Percentiles rank a stretch among this genome's conserved stretches.
Conservation (phyloP, 768 basidiomycete species). For the Kwoniella newhampshirensis region DNA sequence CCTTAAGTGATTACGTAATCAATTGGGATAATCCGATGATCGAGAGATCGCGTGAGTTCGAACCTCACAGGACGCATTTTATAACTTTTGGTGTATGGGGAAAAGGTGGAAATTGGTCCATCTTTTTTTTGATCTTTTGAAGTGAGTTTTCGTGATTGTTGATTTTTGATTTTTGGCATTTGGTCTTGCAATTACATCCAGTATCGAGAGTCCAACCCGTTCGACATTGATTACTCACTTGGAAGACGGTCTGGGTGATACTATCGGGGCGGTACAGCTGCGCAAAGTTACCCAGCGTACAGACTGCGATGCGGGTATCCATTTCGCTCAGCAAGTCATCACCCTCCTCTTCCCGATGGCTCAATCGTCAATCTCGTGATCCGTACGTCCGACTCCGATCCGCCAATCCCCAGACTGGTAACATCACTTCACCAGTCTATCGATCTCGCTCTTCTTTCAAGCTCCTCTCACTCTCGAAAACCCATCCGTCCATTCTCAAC, state of each 20-base stretch:
- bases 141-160: too few relatives aligned
- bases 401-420: not conserved
- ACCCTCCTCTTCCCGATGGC: slow-evolving; percentile 50
- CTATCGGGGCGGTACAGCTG: too few relatives aligned
- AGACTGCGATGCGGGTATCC: slow-evolving; percentile 3
- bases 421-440: slow-evolving; percentile 54
- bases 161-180: too few relatives aligned
- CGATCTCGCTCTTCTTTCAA: slow-evolving; percentile 91
- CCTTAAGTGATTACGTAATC: slow-evolving; percentile 20
- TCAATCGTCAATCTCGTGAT: slow-evolving; percentile 51
- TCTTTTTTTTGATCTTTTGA: not conserved
- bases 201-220: too few relatives aligned
- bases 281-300: too few relatives aligned
- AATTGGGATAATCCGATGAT: slow-evolving; percentile 12
- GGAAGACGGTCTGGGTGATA: too few relatives aligned
- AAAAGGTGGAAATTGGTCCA: not conserved
- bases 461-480: slow-evolving; percentile 72
- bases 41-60: slow-evolving; percentile 25
- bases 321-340: slow-evolving; percentile 9
- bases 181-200: too few relatives aligned
- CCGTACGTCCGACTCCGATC: slow-evolving; percentile 52
- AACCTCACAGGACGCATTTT: slow-evolving; percentile 21
- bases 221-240: too few relatives aligned
- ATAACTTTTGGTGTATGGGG: slow-evolving; percentile 2
- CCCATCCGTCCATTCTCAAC: slow-evolving; percentile 64